These are phyloP conservation scores for Jamesozyma piceae DNA, from an alignment of 805 yeast species.

Conservation along the genomic window DNA sequence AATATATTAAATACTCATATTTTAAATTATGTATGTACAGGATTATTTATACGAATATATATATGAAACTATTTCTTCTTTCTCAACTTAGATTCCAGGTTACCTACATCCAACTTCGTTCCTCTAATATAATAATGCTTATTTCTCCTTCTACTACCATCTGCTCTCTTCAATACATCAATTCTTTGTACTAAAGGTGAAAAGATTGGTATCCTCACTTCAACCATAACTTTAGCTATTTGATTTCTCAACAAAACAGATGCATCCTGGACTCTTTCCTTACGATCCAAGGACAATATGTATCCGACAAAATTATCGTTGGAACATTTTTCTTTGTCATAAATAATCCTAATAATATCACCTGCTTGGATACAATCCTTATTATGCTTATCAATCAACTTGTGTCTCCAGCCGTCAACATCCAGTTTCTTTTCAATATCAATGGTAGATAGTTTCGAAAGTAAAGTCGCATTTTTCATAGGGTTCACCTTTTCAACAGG, in stretches of 20 bases:
- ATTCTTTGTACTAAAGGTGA: conserved; percentile 70
- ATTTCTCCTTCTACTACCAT: conserved; percentile 59
- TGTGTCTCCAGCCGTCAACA: conserved; percentile 58
- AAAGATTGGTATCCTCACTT: conserved; percentile 68
- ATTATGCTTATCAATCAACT: conserved; percentile 38
- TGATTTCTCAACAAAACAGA: conserved; percentile 77
- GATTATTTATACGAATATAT: not conserved
- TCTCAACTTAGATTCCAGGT: conserved; percentile 42
- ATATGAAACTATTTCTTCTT: conserved; percentile 16
- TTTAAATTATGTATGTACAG: not conserved
- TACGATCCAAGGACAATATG: conserved; percentile 65
- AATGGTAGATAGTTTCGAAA: conserved; percentile 16
- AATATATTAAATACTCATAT: no score
- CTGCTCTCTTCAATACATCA: conserved; percentile 62
- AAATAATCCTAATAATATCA: conserved; percentile 69
- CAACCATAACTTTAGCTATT: conserved; percentile 76
- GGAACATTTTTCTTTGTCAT: conserved; percentile 42
- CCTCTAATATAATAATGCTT: conserved; percentile 87
- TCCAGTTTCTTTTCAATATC: conserved; percentile 55
- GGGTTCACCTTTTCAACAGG: conserved; percentile 11
- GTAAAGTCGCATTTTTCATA: conserved; percentile 2
- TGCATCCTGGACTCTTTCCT: conserved; percentile 50
- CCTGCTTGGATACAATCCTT: conserved; percentile 60
- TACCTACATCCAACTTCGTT: conserved; percentile 66
- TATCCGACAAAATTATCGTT: conserved; percentile 69